Evolutionary conservation across 202 grass and related monocot genomes (phyloP).

Genomic region (Panicum virgatum): DNA sequence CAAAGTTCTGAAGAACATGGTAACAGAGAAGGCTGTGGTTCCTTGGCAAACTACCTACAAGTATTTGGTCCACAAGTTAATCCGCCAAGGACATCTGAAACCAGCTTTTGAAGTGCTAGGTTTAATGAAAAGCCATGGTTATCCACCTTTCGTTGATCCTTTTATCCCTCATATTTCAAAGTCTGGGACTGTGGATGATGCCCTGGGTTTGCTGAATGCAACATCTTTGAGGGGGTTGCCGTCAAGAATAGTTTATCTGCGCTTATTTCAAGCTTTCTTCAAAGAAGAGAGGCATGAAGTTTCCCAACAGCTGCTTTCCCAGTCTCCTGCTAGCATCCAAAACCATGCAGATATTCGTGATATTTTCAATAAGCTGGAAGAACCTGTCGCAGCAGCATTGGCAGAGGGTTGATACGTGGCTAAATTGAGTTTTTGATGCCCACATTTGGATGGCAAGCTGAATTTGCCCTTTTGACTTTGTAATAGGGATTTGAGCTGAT

Average conservation of each 20-base stretch:
- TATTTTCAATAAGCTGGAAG: constrained; percentile 56
- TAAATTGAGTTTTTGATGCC: constrained; percentile 6
- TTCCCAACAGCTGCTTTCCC: constrained; percentile 64
- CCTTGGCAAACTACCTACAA: constrained; percentile 80
- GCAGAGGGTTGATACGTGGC: constrained; percentile 35
- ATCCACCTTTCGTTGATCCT: constrained; percentile 59
- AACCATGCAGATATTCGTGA: constrained; percentile 70
- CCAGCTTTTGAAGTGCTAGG: constrained; percentile 58
- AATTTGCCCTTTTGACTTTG: constrained; percentile 34
- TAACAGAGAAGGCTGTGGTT: constrained; percentile 39
- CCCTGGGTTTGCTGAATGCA: constrained; percentile 51
- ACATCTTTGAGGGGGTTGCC: constrained; percentile 62
- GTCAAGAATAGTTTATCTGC: constrained; percentile 57
- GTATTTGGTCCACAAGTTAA: constrained; percentile 62
- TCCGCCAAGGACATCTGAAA: constrained; percentile 51
- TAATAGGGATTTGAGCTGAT: constrained; percentile 30
- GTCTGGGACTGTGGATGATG: constrained; percentile 70
- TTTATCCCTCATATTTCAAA: constrained; percentile 61
- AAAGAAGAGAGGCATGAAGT: constrained; percentile 60
- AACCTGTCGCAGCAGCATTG: constrained; percentile 40
- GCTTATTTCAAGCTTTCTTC: constrained; percentile 62
- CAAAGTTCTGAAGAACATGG: constrained; percentile 61
- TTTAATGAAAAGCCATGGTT: constrained; percentile 74
- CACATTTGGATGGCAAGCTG: constrained; percentile 29
- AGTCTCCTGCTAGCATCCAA: constrained; percentile 64